Percentiles rank a stretch among this genome's conserved stretches.
Evolutionary conservation across 2,329 filamentous ascomycete genomes (phyloP).

Genomic region (Alternaria sp.): DNA sequence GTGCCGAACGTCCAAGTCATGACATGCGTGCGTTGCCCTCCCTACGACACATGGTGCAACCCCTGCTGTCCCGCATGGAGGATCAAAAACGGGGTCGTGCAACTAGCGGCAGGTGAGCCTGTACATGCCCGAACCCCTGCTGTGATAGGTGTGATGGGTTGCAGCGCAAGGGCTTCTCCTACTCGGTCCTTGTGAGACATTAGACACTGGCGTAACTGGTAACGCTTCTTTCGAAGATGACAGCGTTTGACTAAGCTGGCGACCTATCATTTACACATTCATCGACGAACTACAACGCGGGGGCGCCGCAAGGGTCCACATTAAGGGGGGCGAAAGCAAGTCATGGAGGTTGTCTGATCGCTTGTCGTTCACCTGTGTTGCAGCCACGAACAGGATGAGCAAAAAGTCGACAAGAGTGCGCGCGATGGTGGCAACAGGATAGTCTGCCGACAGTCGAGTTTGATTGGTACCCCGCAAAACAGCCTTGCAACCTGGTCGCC

Average conservation of each 20-base stretch:
- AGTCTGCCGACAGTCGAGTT: neutral
- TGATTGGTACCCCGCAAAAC: conserved; percentile 14
- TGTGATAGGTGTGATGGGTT: conserved; percentile 7
- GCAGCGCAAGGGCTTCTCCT: conserved; percentile 6
- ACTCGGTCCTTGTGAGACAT: conserved; percentile 10
- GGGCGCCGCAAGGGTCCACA: neutral
- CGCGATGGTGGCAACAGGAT: conserved; percentile 7
- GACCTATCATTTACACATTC: neutral
- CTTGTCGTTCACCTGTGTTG: neutral
- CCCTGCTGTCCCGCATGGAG: conserved; percentile 22
- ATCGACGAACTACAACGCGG: neutral
- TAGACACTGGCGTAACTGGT: conserved; percentile 4
- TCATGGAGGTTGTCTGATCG: neutral
- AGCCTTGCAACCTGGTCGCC: conserved; percentile 1
- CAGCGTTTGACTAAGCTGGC: neutral
- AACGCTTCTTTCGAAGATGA: neutral
- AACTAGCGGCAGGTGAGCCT: conserved; percentile 17
- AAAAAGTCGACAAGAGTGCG: neutral
- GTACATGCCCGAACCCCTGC: conserved; percentile 16
- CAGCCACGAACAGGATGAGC: neutral
- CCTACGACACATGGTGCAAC: conserved; percentile 11
- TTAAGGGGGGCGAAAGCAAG: neutral
- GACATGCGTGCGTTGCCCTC: conserved; percentile 13
- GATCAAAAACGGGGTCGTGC: conserved; percentile 22
- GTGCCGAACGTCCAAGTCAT: conserved; percentile 9